Base-by-base conservation (phyloP, 2,329 filamentous ascomycete species). In the Aurifilum marmelostoma region DNA sequence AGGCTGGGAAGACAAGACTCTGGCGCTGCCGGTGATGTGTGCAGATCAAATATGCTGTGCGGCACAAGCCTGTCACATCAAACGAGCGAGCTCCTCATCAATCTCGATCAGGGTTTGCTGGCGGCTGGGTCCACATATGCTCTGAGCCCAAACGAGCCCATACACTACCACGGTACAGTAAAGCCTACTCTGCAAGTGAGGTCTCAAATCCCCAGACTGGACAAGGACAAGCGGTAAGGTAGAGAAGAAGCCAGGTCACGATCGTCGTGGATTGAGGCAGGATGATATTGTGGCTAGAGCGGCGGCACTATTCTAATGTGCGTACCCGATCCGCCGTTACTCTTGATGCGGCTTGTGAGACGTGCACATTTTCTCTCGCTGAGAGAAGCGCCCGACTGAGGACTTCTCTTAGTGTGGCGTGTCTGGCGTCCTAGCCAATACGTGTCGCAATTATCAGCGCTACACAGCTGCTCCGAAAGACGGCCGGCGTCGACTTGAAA, bases 271-370 rank as follows among this genome's bases (percentile, higher is more conserved):
- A n/a, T 52, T 18, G 21, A 39, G 14, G 58, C 58, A 24, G 9
- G 41, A 47, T 32, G 43, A 18, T 14, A 56, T 39, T 34, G 18
- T 43, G 34, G 32, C 34, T n/a, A 32, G 54, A 62, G 37, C 58
- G 34, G 34, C 47, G 34, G 47, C 50, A 16, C 34, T 39, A 37
- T 67, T 47, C 34, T 67, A 63, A 65, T 68, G 66, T 70, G 63
- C 18, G 37, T 66, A 68, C 68, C 66, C 66, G 69, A 70, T 68
- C 62, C 62, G 62, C 69, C 58, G 66, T 70, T 70, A 54, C 69
- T 66, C 62, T 54, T 68, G 58, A 63, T 68, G 66, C 67, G 62
- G 68, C 62, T 65, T 63, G 68, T 68, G 66, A 60, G 67, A 68
- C 64, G 63, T 60, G 63, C 60, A 62, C 66, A 66, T 62, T 63